Base-by-base conservation (phyloP, 495 filamentous ascomycete species). In the Penicillium goetzii region DNA sequence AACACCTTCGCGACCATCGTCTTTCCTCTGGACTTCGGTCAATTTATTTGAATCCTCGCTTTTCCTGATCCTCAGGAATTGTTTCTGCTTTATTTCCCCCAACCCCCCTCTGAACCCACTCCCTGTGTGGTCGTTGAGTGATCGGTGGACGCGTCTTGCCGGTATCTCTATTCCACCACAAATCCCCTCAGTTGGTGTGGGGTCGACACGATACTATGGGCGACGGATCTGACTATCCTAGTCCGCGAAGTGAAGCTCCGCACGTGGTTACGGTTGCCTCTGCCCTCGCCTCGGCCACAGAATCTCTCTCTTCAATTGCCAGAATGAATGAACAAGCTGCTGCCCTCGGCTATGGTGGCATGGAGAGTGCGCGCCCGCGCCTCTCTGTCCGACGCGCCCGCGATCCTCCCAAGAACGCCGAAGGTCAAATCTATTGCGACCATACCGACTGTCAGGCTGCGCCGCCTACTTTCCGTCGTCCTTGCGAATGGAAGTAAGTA, bases 401-500 rank as follows among this genome's bases (percentile, higher is more conserved):
- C 40, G 84, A 88, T 72, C 85, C 86, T 15, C 84, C 84, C 30
- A 82, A 82, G 76, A 92, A 92, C 69, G 56, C 74, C 2, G 80
- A 90, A n/a, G 87, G 88, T 12, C 85, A 89, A 64, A 92, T 87
- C 62, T 80, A 83, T 34, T 97, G 93, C 75, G 83, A 83, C 21
- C 86, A 85, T 60, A 74, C 78, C 3, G 84, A 85, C 23, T 92
- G 89, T 63, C 77, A 73, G 28, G 76, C 84, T 25, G 74, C 78
- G 2, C 74, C 81, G 28, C 84, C 83, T 17, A 85, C 80, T 7
- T 96, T 97, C 68, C 78, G 84, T 38, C 85, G 93, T 62, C 93
- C 90, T 61, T 97, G 92, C 75, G 93, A 97, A 81, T 97, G 91
- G 91, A 92, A 85, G 92, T 94, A 80, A 86, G 92, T 83, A 63